Conservation (phyloP, 176 grass and related monocot species). For the Dendrocalamus sinicus region DNA sequence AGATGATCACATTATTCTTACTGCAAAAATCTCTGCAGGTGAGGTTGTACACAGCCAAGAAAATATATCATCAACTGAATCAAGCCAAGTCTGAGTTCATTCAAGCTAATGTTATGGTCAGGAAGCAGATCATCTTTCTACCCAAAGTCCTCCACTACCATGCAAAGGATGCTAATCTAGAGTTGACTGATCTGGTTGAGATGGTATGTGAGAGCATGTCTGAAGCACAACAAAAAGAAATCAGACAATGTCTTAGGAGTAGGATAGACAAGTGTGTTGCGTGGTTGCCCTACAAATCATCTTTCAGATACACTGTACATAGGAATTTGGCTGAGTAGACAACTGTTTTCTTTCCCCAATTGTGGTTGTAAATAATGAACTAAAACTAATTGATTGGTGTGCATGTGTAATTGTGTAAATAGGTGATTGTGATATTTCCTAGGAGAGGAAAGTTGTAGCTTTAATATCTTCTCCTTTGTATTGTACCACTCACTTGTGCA, state of each 20-base stretch:
- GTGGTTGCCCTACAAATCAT: conserved; percentile 85
- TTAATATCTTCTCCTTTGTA: not conserved
- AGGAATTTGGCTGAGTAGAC: conserved; percentile 67
- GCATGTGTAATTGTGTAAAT: conserved; percentile 29
- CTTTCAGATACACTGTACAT: conserved; percentile 88
- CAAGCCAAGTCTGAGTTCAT: conserved; percentile 79
- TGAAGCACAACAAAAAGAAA: conserved; percentile 62
- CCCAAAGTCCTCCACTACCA: conserved; percentile 85
- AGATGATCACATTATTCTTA: not conserved
- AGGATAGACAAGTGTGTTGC: conserved; percentile 75
- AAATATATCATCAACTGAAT: conserved; percentile 68
- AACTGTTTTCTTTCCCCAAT: conserved; percentile 22
- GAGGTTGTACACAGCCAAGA: conserved; percentile 83
- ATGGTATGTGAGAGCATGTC: conserved; percentile 76
- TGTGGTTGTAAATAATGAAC: conserved; percentile 42
- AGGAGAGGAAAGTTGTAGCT: conserved; percentile 13
- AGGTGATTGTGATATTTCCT: conserved; percentile 24
- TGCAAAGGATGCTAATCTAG: conserved; percentile 74
- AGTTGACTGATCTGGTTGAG: conserved; percentile 65
- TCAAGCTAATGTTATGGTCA: conserved; percentile 64
- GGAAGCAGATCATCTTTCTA: conserved; percentile 73
- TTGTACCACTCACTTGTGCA: not conserved
- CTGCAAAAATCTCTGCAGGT: conserved; percentile 60
- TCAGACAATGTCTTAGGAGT: conserved; percentile 62
- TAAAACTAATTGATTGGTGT: not conserved